Conservation (phyloP, 208 protist genomes). For the Trypanosomatidae sp. region DNA sequence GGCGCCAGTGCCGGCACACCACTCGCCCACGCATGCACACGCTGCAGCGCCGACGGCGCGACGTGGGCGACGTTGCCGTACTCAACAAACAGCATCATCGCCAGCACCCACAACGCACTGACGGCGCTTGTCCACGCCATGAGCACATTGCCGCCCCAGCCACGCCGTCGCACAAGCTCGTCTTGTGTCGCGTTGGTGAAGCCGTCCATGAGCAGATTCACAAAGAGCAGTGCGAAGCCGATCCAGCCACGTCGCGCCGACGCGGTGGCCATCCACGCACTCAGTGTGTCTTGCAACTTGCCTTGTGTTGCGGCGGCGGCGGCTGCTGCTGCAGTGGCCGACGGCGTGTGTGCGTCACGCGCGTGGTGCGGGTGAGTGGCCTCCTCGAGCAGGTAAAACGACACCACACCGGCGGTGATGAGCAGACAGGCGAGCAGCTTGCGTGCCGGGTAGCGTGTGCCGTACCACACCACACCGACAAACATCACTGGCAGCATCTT, state of each 20-base stretch:
- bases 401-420: constrained; percentile 46
- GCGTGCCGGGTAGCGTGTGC: constrained; percentile 33
- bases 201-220: constrained; percentile 63
- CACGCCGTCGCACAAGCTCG: constrained; percentile 34
- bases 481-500: constrained; percentile 82
- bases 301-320: too few relatives aligned
- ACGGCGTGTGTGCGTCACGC: background rate
- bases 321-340: too few relatives aligned
- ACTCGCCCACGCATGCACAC: too few relatives aligned
- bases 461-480: constrained; percentile 57
- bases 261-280: background rate
- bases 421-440: constrained; percentile 39
- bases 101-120: constrained; percentile 19
- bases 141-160: constrained; percentile 37
- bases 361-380: background rate
- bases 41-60: too few relatives aligned
- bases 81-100: constrained; percentile 20
- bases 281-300: background rate
- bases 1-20: too few relatives aligned
- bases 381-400: constrained; percentile 39
- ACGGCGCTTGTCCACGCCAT: constrained; percentile 55
- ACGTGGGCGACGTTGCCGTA: too few relatives aligned
- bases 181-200: constrained; percentile 81
- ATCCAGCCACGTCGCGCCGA: constrained; percentile 1
- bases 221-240: constrained; percentile 35